A percentile compares a stretch with the other conserved stretches of the same genome.
These are phyloP conservation scores for Bryoglossum gracile DNA, from an alignment of 495 filamentous ascomycete genomes.

Conservation along the genomic window DNA sequence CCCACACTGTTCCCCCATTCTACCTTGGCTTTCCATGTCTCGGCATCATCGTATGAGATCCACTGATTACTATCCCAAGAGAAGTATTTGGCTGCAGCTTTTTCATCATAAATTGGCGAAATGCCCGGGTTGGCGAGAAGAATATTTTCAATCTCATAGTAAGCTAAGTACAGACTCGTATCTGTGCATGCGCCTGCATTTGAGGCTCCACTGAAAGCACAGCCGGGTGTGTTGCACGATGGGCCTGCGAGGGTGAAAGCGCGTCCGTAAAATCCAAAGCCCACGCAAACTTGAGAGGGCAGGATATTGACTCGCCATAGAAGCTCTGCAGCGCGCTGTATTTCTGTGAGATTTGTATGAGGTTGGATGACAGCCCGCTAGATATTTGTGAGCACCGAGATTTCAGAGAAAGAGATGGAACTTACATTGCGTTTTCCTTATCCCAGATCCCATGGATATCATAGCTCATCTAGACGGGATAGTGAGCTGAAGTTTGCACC, in stretches of 20 bases:
- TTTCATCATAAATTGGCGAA: no score
- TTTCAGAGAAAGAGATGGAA: no score
- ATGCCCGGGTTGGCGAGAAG: no score
- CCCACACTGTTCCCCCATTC: no score
- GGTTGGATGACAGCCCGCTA: conserved; percentile 30
- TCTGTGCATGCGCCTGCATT: conserved; percentile 28
- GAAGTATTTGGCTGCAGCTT: no score
- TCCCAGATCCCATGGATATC: conserved; percentile 39
- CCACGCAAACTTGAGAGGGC: conserved; percentile 34
- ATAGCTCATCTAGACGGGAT: no score
- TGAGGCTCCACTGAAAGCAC: conserved; percentile 23
- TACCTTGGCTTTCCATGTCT: no score
- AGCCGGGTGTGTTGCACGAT: conserved; percentile 23
- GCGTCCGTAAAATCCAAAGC: conserved; percentile 48
- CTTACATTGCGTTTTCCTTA: no score
- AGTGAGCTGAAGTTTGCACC: no score
- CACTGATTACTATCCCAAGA: no score
- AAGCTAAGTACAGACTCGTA: conserved; percentile 26
- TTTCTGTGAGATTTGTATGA: conserved; percentile 53
- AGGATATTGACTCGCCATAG: conserved; percentile 33
- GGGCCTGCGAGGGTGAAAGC: conserved; percentile 32
- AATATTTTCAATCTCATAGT: no score
- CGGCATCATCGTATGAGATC: no score
- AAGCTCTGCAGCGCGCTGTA: conserved; percentile 38
- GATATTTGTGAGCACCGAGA: conserved; percentile 8